Base-by-base conservation (phyloP, 192 early-diverging fungal species). In the Coemansia sp. region DNA sequence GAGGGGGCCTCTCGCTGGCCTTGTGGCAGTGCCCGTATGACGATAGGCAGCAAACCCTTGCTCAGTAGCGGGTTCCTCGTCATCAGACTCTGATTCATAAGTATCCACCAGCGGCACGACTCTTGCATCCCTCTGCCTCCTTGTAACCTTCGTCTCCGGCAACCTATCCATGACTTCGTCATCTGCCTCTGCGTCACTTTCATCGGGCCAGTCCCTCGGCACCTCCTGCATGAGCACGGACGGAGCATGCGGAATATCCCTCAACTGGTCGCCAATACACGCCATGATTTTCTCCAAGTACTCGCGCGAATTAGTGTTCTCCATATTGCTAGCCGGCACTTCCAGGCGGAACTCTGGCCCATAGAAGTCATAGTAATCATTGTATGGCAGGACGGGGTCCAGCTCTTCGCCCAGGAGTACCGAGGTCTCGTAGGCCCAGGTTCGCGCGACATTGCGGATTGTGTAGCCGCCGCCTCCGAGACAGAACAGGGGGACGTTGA, bases 401-500 rank as follows among this genome's bases (percentile, higher is more conserved):
- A 91, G 67, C 51, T 91, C 87, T 39, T 89, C 83, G 59, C 90
- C 92, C n/a, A 93, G 82, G 12, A 93, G 86, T 4, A 95, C 86
- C 9, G 89, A 81, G 5, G 97, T 99, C 69, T 99, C 97, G 74
- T 96, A 98, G 14, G 94, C 91, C 97, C 95, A 97, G 6, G 91
- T 91, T 8, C 97, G 87, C 27, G 95, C 92, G 0, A 97, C 95
- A 76, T 98, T 97, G 29, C 95, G 87, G 76, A 98, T 95, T 0
- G 97, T 99, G 77, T 99, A 99, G 0, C 97, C 97, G 45, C 97
- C 97, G 29, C 97, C 97, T 41, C 97, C 97, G 5, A 98, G 80
- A 45, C 96, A 90, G 62, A 99, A 75, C 78, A 98, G 81, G 19
- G 97, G 97, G 41, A 99, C 84, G 61, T 90, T 88, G 72, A 97